A percentile compares a stretch with the other conserved stretches of the same genome.
phyloP scores from a whole-genome alignment of 441 rosid genomes.

The Capsella rubella region DNA sequence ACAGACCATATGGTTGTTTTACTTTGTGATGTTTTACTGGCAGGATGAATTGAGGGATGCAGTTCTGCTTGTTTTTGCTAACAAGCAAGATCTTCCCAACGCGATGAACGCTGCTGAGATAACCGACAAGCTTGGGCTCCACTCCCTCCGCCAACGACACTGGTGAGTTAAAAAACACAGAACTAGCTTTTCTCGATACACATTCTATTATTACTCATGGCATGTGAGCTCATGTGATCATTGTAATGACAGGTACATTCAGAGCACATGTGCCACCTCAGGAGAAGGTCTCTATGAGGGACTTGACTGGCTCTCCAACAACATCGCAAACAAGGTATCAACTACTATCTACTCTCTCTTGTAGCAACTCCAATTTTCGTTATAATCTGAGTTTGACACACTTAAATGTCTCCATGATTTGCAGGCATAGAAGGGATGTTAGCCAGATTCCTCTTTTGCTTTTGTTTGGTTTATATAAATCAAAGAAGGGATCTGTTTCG shows the following conservation, averaged over 20 bases:
- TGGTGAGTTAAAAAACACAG: constrained; percentile 34
- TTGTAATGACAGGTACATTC: constrained; percentile 74
- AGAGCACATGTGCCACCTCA: constrained; percentile 96
- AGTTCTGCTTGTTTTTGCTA: constrained; percentile 51
- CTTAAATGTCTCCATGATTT: neutral
- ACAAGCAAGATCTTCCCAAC: constrained; percentile 54
- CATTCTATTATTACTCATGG: neutral
- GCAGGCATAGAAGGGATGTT: constrained; percentile 38
- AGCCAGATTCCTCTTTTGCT: constrained; percentile 26
- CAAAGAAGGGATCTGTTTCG: constrained; percentile 33
- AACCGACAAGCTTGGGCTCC: constrained; percentile 60
- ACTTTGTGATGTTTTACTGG: neutral
- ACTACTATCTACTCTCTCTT: neutral
- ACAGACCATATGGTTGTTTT: neutral
- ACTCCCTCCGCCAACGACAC: constrained; percentile 58
- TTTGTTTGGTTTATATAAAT: constrained; percentile 33
- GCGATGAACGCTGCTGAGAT: constrained; percentile 61
- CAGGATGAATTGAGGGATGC: constrained; percentile 55
- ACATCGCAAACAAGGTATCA: constrained; percentile 56
- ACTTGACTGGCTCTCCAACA: constrained; percentile 96
- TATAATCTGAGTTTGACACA: neutral
- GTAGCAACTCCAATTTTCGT: neutral
- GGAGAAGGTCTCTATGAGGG: constrained; percentile 97
- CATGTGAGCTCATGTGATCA: neutral
- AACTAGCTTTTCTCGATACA: neutral